Conservation (phyloP, 495 filamentous ascomycete species). For the Stereocaulon alpinum region DNA sequence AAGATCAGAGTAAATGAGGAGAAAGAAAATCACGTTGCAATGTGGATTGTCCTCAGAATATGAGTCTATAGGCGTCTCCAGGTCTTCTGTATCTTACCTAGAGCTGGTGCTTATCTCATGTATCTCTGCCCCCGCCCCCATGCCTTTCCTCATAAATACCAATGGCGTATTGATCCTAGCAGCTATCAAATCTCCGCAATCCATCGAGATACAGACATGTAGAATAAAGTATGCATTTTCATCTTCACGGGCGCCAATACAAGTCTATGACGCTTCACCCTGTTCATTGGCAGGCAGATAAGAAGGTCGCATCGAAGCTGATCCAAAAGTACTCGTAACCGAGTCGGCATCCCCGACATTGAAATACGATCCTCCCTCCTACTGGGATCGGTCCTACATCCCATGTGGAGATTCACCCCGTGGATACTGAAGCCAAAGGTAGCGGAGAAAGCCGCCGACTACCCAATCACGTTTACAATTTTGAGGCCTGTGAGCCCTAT, state of each 20-base stretch:
- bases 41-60: no score
- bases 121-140: no score
- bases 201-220: not conserved
- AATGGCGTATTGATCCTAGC: no score
- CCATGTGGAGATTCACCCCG: slow-evolving; percentile 39
- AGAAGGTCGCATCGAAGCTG: slow-evolving; percentile 53
- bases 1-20: no score
- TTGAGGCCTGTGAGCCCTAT: slow-evolving; percentile 15
- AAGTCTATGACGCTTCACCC: slow-evolving; percentile 40
- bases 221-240: slow-evolving; percentile 48
- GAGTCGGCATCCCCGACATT: slow-evolving; percentile 31
- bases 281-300: slow-evolving; percentile 46
- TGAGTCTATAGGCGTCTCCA: no score
- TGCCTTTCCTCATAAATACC: no score
- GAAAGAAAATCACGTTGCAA: no score
- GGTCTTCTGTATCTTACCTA: no score
- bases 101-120: no score
- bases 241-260: slow-evolving; percentile 56
- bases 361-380: slow-evolving; percentile 35
- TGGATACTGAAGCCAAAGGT: slow-evolving; percentile 31
- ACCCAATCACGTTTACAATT: slow-evolving; percentile 4
- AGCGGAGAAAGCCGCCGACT: slow-evolving; percentile 9
- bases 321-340: slow-evolving; percentile 34
- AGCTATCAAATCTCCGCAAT: not conserved
- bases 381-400: slow-evolving; percentile 37